Evolutionary conservation across 371 early-diverging fungal genomes (phyloP).

Genomic region (Mucor velutinosus): DNA sequence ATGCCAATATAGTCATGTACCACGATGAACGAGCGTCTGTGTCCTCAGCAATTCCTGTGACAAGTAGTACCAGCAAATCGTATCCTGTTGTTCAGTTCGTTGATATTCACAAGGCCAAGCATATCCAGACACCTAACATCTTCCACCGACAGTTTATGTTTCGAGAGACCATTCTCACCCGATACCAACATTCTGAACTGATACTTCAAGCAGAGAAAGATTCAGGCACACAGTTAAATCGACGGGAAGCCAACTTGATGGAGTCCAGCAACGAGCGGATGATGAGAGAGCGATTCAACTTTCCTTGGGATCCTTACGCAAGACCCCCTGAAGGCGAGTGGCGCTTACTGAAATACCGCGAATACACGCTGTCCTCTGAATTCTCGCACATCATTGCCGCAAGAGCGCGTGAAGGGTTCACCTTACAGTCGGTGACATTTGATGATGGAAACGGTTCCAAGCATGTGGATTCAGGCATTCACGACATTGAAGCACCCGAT

Average conservation of each 20-base stretch:
- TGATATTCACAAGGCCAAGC: conserved; percentile 17
- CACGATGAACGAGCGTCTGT: neutral
- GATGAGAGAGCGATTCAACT: conserved; percentile 45
- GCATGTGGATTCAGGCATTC: conserved; percentile 22
- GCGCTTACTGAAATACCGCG: conserved; percentile 75
- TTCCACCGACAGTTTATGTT: conserved; percentile 39
- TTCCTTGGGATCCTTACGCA: conserved; percentile 87
- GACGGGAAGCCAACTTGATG: conserved; percentile 4
- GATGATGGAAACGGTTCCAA: conserved; percentile 32
- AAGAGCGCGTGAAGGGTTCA: conserved; percentile 88
- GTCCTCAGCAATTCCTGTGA: neutral
- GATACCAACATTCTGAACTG: conserved; percentile 19
- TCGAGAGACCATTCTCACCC: conserved; percentile 29
- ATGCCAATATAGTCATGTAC: neutral
- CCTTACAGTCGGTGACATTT: conserved; percentile 63
- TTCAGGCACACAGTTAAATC: conserved; percentile 5
- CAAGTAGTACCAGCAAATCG: neutral
- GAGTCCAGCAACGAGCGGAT: conserved; percentile 5
- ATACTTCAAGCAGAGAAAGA: conserved; percentile 23
- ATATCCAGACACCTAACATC: conserved; percentile 31
- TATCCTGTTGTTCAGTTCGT: conserved; percentile 18
- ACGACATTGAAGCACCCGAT: conserved; percentile 27
- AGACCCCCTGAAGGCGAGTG: conserved; percentile 77
- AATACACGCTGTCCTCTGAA: conserved; percentile 67
- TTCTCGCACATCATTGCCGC: conserved; percentile 78